Evolutionary conservation across 305 asterid species (phyloP), one percentile per base, ranked within the genome.

Genomic region (Withania somnifera): DNA sequence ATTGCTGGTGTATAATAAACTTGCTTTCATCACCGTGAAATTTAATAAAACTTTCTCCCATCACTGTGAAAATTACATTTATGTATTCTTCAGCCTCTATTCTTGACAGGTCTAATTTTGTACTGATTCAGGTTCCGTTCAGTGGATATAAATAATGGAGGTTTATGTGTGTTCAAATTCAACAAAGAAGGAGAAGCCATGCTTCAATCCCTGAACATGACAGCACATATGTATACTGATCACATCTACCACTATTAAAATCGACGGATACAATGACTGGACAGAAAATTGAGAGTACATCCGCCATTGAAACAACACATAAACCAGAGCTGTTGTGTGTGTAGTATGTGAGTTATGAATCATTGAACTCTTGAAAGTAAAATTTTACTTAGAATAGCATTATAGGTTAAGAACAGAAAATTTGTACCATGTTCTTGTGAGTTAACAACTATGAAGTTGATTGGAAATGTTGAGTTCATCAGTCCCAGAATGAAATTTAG

Each of bases 181-280:
- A 92, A 90, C 87, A 89, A 82, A 82, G 68, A 52, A 3, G 97
- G 97, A 54, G 97, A 93, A 80, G 89, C 94, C 36, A 92, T 93
- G 95, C 97, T 93, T 11, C 90, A 86, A 8, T 84, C 89, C 75
- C 77, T 93, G 87, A 93, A 93, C 75, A 90, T 93, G 97, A 93
- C 97, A 24, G 95, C 97, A n/a, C 97, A 93, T 85, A 93, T 93
- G 95, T 91, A 92, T 83, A 83, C 87, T 3, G 92, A 92, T 85
- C 95, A 93, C 84, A 79, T 77, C 19, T 92, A 93, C 86, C 90
- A 87, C 84, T 87, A 87, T 87, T 90, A 88, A 88, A 28, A 28
- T 22, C 40, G n/a, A 42, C 40, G 4, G 61, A 11, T 56, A 73
- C 15, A 47, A 73, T 3, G 42, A 73, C 6, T 47, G 19, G 60